Evolutionary conservation across 768 basidiomycete genomes (phyloP), one percentile per base, ranked within the genome.

Genomic region (Pleurotus salmoneostramineus): DNA sequence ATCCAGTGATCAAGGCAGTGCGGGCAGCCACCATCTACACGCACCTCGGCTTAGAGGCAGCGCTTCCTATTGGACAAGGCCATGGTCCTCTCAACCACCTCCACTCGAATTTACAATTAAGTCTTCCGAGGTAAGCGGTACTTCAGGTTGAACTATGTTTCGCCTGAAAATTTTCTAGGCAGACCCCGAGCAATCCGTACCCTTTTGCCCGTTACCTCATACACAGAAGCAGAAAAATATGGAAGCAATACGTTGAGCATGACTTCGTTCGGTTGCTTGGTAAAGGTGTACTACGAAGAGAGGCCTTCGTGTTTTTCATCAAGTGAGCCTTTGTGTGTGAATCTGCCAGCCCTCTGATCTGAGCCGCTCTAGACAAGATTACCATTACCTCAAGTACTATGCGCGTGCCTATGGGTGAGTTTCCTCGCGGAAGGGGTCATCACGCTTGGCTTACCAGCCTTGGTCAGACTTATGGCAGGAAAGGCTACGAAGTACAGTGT

Each of bases 41-140:
- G 0, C 81, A 92, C 65, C 69, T 79, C 0, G 93, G 86, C 0
- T 95, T 97, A 32, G 78, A 80, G 45, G 80, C 84, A 0, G 89
- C 93, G 0, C 71, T 74, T 37, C 70, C 81, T 0, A 80, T 95
- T 4, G 95, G 93, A 0, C 68, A 74, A 7, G 94, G 95, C 0
- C 75, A 87, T 56, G 94, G 94, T 0, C 95, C 95, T 2, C 77
- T 98, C 15, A 93, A 98, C 69, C 94, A 98, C 66, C 74, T 90
- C 54, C 90, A 93, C 65, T 74, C 83, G 0, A 74, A 85, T 11
- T 66, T 74, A 1, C 71, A 62, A 3, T 73, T 77, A 0, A 61
- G 75, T 1, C 69, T 96, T 14, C 81, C 83, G 0, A 65, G 63
- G 92, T 80, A 49, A 56, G 63, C 57, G 17, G 21, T 35, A 14